Evolutionary conservation across 75 land plant genomes (phyloP), one percentile per base, ranked within the genome.

Genomic region (Sequoiadendron giganteum): DNA sequence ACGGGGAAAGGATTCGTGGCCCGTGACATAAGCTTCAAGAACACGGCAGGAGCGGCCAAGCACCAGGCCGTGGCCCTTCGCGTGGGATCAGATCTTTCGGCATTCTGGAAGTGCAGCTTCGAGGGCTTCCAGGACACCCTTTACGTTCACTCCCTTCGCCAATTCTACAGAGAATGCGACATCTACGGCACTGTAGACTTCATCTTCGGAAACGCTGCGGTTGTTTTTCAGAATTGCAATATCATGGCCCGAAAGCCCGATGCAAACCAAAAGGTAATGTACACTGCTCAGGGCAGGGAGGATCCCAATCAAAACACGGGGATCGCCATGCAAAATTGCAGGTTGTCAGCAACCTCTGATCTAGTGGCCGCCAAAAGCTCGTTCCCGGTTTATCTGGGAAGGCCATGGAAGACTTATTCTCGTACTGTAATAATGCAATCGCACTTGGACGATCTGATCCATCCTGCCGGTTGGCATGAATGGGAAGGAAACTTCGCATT

Each of bases 1-100:
- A 21, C 52, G 5, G 89, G 88, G 8, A 43, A 58, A 1, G 73
- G 47, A 25, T 90, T 90, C 78, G 38, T 88, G 10, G 90, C 88
- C 16, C 85, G 88, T n/a, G 86, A 65, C 49, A 90, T 90, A 3
- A 90, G 89, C 0, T 49, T 90, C 85, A 32, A 34, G 79, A 85
- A 86, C 89, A 88, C 82, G 75, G 86, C 93, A 8, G 93, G 93
- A 36, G 70, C 93, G 11, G 61, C 10, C 0, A 87, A 87, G 10
- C 92, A 92, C 90, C 93, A 92, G 61, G 93, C 93, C 3, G 92
- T 91, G 42, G 93, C 93, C 18, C 30, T 88, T 4, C 88, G 93
- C 1, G 92, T 86, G 85, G 81, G 86, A 55, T 87, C 87, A 7
- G 93, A 92, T 65, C 39, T 83, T 52, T 30, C 87, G 7, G 90